phyloP scores from a whole-genome alignment of 2,329 filamentous ascomycete species.

The Fragosphaeria purpurea region DNA sequence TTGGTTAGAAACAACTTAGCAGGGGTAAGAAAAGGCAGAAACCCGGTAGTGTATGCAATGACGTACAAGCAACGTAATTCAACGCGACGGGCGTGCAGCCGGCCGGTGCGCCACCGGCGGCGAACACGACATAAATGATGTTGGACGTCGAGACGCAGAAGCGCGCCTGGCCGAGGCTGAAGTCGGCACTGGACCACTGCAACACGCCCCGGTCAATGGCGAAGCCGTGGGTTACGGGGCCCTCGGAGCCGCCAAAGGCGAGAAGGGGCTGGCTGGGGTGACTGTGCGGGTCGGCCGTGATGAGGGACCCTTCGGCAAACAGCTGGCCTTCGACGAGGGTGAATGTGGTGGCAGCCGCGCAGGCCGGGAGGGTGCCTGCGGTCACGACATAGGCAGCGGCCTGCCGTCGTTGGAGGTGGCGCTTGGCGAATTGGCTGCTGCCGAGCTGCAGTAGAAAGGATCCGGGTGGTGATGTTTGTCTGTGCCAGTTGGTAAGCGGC shows the following conservation, averaged over 20 bases:
- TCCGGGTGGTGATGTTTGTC: no score
- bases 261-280: not conserved
- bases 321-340: not conserved
- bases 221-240: not conserved
- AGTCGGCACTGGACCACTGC: not conserved
- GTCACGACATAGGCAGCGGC: not conserved
- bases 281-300: not conserved
- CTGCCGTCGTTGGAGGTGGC: not conserved
- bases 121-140: not conserved
- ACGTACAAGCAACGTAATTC: not conserved
- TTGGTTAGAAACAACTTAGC: no score
- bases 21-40: no score
- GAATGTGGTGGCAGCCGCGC: not conserved
- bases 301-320: not conserved
- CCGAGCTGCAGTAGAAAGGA: not conserved
- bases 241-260: not conserved
- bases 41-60: no score
- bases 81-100: not conserved
- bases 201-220: not conserved
- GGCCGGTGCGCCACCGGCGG: not conserved
- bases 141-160: conserved; percentile 1
- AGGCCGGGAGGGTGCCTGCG: not conserved
- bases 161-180: not conserved
- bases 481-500: no score
- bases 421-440: not conserved